Percentiles rank a stretch among this genome's conserved stretches.
These are phyloP conservation scores for Clarireedia homoeocarpa DNA, from an alignment of 2,329 filamentous ascomycete species.

Conservation along the genomic window DNA sequence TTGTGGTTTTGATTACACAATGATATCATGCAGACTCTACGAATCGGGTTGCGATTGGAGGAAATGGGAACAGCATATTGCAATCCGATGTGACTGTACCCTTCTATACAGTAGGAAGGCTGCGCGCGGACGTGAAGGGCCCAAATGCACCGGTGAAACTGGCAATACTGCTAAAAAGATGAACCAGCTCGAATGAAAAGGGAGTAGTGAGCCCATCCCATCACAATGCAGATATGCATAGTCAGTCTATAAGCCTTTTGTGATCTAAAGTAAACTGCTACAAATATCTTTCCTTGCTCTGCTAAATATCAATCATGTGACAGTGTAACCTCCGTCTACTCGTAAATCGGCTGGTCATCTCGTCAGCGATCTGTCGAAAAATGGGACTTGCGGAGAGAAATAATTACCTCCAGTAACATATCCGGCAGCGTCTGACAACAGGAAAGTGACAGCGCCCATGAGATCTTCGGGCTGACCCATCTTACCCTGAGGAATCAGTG, in stretches of 20 bases:
- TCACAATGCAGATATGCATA: neutral
- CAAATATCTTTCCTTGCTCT: neutral
- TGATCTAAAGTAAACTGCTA: neutral
- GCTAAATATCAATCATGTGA: slow-evolving; percentile 8
- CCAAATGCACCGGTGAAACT: no score
- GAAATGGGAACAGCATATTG: no score
- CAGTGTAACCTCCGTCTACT: slow-evolving; percentile 14
- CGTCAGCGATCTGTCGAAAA: neutral
- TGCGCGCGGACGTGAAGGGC: no score
- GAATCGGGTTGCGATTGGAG: no score
- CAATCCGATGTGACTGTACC: no score
- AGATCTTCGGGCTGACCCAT: slow-evolving; percentile 90
- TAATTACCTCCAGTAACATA: slow-evolving; percentile 47
- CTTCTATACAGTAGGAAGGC: no score
- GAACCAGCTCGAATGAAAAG: no score
- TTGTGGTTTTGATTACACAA: no score
- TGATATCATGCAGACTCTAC: no score
- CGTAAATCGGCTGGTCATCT: slow-evolving; percentile 7
- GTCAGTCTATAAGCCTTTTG: neutral
- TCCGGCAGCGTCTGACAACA: slow-evolving; percentile 48
- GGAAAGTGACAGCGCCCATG: slow-evolving; percentile 79
- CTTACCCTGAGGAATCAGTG: slow-evolving; percentile 83
- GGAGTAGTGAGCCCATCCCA: no score
- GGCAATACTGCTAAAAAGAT: no score
- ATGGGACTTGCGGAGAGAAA: neutral